phyloP scores from a whole-genome alignment of 352 stramenopile species.

The Phytophthora europaea region DNA sequence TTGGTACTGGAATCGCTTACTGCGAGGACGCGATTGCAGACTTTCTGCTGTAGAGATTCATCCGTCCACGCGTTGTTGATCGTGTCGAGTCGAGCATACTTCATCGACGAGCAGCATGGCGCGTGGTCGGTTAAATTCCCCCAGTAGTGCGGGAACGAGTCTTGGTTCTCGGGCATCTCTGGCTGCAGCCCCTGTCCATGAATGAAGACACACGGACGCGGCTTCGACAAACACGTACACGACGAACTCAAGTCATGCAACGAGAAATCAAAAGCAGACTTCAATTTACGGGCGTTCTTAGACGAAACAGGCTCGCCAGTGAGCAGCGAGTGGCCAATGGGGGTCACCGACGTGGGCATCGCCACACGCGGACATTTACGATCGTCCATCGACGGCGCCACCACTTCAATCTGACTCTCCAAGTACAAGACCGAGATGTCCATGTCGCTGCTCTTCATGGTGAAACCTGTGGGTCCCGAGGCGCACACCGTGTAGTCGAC shows the following conservation, averaged over 20 bases:
- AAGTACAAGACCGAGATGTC: conserved; percentile 30
- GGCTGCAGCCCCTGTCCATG: conserved; percentile 25
- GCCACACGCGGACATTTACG: neutral
- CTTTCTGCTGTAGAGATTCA: conserved; percentile 14
- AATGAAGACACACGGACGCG: conserved; percentile 30
- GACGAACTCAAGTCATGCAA: conserved; percentile 5
- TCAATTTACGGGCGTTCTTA: conserved; percentile 12
- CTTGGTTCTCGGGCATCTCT: conserved; percentile 28
- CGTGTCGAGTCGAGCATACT: conserved; percentile 29
- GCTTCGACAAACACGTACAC: conserved; percentile 25
- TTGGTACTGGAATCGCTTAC: conserved; percentile 25
- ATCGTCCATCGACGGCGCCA: neutral
- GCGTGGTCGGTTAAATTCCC: conserved; percentile 27
- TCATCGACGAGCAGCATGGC: conserved; percentile 31
- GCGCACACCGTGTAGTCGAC: conserved; percentile 19
- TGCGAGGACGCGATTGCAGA: conserved; percentile 17
- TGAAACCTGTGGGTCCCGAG: conserved; percentile 17
- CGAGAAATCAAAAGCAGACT: conserved; percentile 14
- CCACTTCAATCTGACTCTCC: conserved; percentile 14
- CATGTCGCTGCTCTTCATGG: conserved; percentile 23
- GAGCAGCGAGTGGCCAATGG: conserved; percentile 15
- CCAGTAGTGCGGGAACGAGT: conserved; percentile 32
- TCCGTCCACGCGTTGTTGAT: conserved; percentile 18
- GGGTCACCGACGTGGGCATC: neutral
- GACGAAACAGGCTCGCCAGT: conserved; percentile 4